Evolutionary conservation across 345 rosid species (phyloP), one percentile per base, ranked within the genome.

Genomic region (Anacardium occidentale): DNA sequence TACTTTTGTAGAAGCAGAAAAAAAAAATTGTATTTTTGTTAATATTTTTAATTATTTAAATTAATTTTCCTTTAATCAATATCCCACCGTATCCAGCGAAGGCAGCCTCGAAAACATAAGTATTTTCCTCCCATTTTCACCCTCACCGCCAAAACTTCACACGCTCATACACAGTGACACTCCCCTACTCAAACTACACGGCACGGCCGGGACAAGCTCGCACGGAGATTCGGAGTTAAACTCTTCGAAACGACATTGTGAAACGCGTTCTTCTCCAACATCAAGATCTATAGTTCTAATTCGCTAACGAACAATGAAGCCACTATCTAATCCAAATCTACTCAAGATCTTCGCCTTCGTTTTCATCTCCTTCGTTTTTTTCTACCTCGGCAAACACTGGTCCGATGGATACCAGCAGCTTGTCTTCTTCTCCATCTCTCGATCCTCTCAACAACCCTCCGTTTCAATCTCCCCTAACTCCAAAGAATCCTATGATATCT

Each of bases 361-460:
- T 60, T 79, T 86, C 64, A 64, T 95, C 79, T 77, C 97, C 63
- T 65, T 85, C 64, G 76, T 85, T 50, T 95, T 86, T 84, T 95
- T 95, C 83, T 91, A 87, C 90, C 54, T 91, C 62, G 99, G 98
- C 60, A 90, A 87, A 77, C 90, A 89, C 81, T 95, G 91, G 93
- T 89, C 96, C 64, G 85, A 80, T 34, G 89, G 83, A 52, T 77
- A 79, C 74, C 90, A 80, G 40, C 94, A 87, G 68, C 92, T 91
- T 80, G 26, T 93, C 61, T 92, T 95, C 90, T 93, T 85, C 89
- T 74, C 98, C 50, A 48, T 85, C n/a, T 76, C 81, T 18, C 48
- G 72, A 71, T 15, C 80, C 64, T 25, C 80, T 17, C 66, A 69
- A 32, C 4, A 75, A 12, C 64, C 72, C 21, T 20, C 84, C 3